Conservation (phyloP, 495 filamentous ascomycete species). For the Venustampulla echinocandica region DNA sequence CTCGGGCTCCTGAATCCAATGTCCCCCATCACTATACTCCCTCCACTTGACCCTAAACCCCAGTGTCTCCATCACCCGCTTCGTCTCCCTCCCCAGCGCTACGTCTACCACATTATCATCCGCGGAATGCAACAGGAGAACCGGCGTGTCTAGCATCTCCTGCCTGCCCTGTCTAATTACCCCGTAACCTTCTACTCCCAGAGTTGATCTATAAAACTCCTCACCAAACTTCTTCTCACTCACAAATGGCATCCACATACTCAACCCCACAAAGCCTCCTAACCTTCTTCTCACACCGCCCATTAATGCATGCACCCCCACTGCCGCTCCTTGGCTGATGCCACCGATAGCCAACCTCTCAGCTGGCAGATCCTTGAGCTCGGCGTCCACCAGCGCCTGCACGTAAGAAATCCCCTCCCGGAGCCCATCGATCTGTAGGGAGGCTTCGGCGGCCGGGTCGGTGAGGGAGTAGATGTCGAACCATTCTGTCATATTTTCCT, state of each 20-base stretch:
- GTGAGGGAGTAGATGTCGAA: slow-evolving; percentile 38
- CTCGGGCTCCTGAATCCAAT: slow-evolving; percentile 46
- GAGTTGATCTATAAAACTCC: background rate
- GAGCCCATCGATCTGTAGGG: slow-evolving; percentile 36
- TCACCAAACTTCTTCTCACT: slow-evolving; percentile 2
- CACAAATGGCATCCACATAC: slow-evolving; percentile 46
- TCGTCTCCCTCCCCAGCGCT: slow-evolving; percentile 33
- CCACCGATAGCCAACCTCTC: slow-evolving; percentile 40
- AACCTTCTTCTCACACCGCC: slow-evolving; percentile 14
- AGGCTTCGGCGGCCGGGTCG: slow-evolving; percentile 16
- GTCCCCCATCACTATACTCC: slow-evolving; percentile 44
- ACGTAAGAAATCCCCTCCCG: slow-evolving; percentile 31
- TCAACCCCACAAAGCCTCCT: slow-evolving; percentile 45
- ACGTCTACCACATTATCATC: slow-evolving; percentile 44
- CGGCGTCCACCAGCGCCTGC: slow-evolving; percentile 28
- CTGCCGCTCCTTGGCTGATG: slow-evolving; percentile 48
- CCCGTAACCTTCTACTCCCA: background rate
- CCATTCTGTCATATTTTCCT: slow-evolving; percentile 39
- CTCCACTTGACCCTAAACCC: slow-evolving; percentile 40
- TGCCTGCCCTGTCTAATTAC: background rate
- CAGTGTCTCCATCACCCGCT: slow-evolving; percentile 29
- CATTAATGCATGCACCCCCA: slow-evolving; percentile 34
- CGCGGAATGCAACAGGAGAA: slow-evolving; percentile 46
- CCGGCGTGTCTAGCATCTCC: slow-evolving; percentile 25
- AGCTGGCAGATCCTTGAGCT: slow-evolving; percentile 25